These are phyloP conservation scores for Anthracocystis setariae DNA, from an alignment of 1,284 basidiomycete genomes.

Conservation along the genomic window DNA sequence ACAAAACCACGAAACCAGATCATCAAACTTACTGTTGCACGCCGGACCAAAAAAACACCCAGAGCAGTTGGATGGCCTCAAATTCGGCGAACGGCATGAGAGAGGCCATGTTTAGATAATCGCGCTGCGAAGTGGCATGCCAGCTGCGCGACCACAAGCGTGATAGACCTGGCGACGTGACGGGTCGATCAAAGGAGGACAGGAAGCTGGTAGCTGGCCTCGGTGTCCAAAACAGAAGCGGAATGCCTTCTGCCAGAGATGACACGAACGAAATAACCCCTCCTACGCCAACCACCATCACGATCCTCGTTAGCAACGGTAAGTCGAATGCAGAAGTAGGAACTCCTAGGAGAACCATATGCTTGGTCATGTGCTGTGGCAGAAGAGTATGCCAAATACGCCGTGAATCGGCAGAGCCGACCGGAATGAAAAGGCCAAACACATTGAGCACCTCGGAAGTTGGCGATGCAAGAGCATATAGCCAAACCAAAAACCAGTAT, in stretches of 20 bases:
- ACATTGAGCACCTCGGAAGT: constrained; percentile 19
- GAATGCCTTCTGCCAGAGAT: constrained; percentile 13
- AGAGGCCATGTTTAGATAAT: constrained; percentile 30
- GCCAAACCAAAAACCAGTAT: constrained; percentile 16
- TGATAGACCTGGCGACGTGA: constrained; percentile 26
- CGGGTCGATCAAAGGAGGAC: constrained; percentile 21
- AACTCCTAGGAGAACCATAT: constrained; percentile 6
- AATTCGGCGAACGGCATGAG: constrained; percentile 16
- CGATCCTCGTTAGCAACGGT: constrained; percentile 16
- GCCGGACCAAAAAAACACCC: constrained; percentile 44
- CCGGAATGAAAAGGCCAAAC: constrained; percentile 25
- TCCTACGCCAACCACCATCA: constrained; percentile 7
- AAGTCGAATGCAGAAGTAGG: constrained; percentile 19
- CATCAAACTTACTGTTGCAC: constrained; percentile 32
- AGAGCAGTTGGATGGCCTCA: constrained; percentile 23
- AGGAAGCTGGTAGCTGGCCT: constrained; percentile 21
- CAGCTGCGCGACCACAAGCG: constrained; percentile 43
- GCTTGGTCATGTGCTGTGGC: constrained; percentile 9
- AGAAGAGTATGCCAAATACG: constrained; percentile 7
- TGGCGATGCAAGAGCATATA: constrained; percentile 24
- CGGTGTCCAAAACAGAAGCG: constrained; percentile 20
- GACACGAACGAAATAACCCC: constrained; percentile 20
- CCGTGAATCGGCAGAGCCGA: constrained; percentile 5
- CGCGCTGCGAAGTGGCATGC: constrained; percentile 35
- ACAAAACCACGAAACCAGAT: background rate